Evolutionary conservation across 2,329 filamentous ascomycete genomes (phyloP).

Genomic region (Fusarium chaquense): DNA sequence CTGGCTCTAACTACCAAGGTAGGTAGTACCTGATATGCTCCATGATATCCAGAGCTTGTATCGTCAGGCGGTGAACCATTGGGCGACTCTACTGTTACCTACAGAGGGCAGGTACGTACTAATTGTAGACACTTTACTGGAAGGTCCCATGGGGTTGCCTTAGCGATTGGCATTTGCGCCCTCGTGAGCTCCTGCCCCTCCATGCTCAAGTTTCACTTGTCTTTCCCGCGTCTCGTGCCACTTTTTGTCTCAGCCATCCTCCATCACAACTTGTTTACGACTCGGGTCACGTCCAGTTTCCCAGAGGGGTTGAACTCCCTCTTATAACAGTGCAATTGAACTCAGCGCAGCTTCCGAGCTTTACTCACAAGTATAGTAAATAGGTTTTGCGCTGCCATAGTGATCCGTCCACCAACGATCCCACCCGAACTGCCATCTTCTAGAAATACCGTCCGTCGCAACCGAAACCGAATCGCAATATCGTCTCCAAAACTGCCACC

Average conservation of each 20-base stretch:
- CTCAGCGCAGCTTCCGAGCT: constrained; percentile 1
- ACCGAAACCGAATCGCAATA: constrained; percentile 1
- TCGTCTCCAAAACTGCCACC: constrained; percentile 1
- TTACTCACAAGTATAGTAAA: constrained; percentile 5
- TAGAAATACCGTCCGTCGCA: background rate
- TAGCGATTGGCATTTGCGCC: constrained; percentile 37
- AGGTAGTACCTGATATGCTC: background rate
- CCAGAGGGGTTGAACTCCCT: background rate
- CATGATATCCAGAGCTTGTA: background rate
- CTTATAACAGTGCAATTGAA: constrained; percentile 5
- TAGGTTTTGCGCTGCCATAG: constrained; percentile 7
- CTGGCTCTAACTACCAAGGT: background rate
- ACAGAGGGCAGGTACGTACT: background rate
- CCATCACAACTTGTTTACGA: constrained; percentile 9
- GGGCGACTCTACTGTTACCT: background rate
- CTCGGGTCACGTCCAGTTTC: constrained; percentile 2
- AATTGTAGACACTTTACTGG: background rate
- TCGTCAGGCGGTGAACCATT: constrained; percentile 30
- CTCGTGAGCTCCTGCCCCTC: constrained; percentile 37
- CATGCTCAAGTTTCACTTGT: constrained; percentile 22
- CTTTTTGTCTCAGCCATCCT: constrained; percentile 20
- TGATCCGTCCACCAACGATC: constrained; percentile 2
- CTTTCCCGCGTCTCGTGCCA: constrained; percentile 31
- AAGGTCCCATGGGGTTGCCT: constrained; percentile 24
- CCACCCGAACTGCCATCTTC: background rate